phyloP scores from a whole-genome alignment of 1,284 basidiomycete species.

The Marasmius sp. region DNA sequence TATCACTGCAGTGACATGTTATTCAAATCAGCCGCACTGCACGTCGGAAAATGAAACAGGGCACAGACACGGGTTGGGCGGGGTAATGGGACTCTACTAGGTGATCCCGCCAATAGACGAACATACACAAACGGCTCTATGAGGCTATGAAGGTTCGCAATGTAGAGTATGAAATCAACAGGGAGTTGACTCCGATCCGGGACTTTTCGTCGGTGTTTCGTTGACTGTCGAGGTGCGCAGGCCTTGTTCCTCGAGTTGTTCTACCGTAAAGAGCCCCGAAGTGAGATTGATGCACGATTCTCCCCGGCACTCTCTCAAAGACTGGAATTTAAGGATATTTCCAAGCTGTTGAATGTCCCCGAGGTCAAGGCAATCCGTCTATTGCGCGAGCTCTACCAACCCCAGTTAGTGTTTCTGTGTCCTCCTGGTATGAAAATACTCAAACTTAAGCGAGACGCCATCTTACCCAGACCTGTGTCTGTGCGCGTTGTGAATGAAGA shows the following conservation, averaged over 20 bases:
- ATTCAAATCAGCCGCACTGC: too few species aligned
- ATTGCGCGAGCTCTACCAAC: conserved; percentile 29
- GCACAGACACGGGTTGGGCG: too few species aligned
- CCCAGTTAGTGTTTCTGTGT: conserved; percentile 24
- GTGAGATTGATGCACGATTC: conserved; percentile 11
- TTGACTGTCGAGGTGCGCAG: conserved; percentile 31
- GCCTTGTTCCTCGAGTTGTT: background rate
- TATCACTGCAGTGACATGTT: too few species aligned
- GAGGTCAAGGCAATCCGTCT: conserved; percentile 42
- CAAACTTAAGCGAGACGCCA: background rate
- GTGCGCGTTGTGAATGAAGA: conserved; percentile 28
- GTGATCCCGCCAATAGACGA: background rate
- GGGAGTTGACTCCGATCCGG: conserved; percentile 35
- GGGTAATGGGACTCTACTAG: too few species aligned
- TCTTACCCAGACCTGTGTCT: conserved; percentile 25
- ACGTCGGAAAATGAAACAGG: too few species aligned
- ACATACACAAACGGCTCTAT: conserved; percentile 1
- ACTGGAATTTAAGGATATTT: conserved; percentile 27
- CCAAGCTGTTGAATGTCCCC: conserved; percentile 26
- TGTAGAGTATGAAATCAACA: conserved; percentile 35
- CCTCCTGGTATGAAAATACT: too few species aligned
- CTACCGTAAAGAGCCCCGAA: conserved; percentile 18
- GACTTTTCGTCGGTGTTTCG: conserved; percentile 41
- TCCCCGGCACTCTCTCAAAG: background rate
- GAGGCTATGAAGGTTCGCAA: background rate